Percentiles rank a stretch among this genome's conserved stretches.
Conservation (phyloP, 441 rosid species). For the Syzygium malaccense region DNA sequence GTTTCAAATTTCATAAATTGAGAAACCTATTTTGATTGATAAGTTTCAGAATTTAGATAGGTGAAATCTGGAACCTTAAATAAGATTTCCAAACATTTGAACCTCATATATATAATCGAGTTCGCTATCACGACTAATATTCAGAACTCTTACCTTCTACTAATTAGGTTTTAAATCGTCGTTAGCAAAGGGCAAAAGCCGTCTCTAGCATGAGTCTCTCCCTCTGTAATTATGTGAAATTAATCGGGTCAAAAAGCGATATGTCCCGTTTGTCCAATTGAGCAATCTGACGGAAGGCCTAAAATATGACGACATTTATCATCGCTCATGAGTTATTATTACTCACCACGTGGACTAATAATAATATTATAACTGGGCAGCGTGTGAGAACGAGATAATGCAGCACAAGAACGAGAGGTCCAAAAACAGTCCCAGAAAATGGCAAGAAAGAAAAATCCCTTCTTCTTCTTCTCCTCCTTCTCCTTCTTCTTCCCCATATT, state of each 20-base stretch:
- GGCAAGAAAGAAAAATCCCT: neutral
- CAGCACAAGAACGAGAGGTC: conserved; percentile 22
- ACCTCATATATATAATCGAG: neutral
- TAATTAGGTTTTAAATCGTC: neutral
- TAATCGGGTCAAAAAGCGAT: neutral
- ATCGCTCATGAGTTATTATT: neutral
- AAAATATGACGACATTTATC: neutral
- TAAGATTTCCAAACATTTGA: neutral
- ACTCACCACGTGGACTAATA: neutral
- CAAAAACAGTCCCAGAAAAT: conserved; percentile 3
- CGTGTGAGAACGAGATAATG: neutral
- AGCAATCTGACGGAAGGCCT: neutral
- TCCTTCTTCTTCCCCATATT: neutral
- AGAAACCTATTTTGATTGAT: rapidly evolving
- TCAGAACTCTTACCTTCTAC: neutral
- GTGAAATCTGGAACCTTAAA: too few species aligned
- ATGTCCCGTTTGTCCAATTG: neutral
- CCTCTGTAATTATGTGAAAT: neutral
- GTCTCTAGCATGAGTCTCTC: neutral
- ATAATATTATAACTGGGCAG: neutral
- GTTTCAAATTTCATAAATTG: too few species aligned
- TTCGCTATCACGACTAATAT: rapidly evolving
- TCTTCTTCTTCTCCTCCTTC: neutral
- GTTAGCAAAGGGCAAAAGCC: neutral
- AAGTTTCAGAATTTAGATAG: rapidly evolving